These are phyloP conservation scores for Yamadazyma friedrichii DNA, from an alignment of 1,139 yeast species.

Conservation along the genomic window DNA sequence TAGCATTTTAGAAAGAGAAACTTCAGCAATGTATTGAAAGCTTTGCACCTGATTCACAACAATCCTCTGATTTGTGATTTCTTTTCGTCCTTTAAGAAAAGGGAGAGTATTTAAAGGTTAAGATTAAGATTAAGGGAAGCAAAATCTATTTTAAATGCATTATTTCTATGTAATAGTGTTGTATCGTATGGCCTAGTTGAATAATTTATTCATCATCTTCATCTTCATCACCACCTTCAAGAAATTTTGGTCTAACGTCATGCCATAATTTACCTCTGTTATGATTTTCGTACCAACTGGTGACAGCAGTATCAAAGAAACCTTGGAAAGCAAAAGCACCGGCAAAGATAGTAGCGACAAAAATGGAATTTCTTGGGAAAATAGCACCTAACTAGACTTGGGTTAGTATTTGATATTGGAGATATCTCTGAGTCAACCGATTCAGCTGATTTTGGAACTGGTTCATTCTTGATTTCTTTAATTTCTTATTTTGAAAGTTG, in stretches of 20 bases:
- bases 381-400: constrained; percentile 39
- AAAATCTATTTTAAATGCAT: constrained; percentile 1
- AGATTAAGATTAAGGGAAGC: no score
- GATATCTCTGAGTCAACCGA: no score
- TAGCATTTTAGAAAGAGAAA: no score
- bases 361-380: constrained; percentile 91
- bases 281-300: constrained; percentile 80
- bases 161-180: constrained; percentile 5
- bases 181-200: background rate
- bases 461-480: no score
- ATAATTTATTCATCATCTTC: constrained; percentile 41
- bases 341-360: constrained; percentile 80
- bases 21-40: no score
- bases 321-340: constrained; percentile 90
- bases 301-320: constrained; percentile 75
- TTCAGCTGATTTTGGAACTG: no score
- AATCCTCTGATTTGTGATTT: no score
- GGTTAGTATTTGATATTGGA: constrained; percentile 15
- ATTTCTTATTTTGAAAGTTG: no score
- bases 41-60: no score
- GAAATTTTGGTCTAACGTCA: constrained; percentile 73
- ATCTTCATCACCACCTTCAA: constrained; percentile 59
- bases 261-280: constrained; percentile 98
- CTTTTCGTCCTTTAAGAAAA: no score
- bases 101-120: no score